phyloP scores from a whole-genome alignment of 2,329 filamentous ascomycete species.

The Pseudopyrenochaeta lycopersici region DNA sequence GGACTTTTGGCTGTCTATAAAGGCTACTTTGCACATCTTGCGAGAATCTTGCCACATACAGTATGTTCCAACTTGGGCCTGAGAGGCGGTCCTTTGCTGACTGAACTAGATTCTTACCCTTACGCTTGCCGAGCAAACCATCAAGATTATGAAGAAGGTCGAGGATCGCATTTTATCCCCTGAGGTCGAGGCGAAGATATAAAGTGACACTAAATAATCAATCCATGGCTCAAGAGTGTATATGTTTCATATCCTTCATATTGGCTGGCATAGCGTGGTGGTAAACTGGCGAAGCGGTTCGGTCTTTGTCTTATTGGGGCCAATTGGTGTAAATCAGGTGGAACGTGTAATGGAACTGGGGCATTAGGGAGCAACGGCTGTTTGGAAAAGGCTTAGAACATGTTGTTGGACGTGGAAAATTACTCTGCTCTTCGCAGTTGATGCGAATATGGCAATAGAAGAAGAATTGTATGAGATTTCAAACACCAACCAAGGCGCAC shows the following conservation, averaged over 20 bases:
- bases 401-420: too few species aligned
- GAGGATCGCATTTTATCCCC: conserved; percentile 69
- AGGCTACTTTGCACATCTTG: conserved; percentile 93
- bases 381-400: too few species aligned
- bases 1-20: conserved; percentile 95
- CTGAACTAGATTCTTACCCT: conserved; percentile 79
- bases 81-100: conserved; percentile 18
- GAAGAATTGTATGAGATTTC: too few species aligned
- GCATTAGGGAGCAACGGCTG: too few species aligned
- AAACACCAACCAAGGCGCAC: too few species aligned
- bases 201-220: conserved; percentile 8
- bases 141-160: conserved; percentile 84
- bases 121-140: conserved; percentile 94
- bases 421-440: too few species aligned
- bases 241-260: background rate
- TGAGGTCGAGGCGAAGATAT: conserved; percentile 58
- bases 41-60: conserved; percentile 93
- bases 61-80: conserved; percentile 49
- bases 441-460: too few species aligned
- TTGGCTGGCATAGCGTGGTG: background rate
- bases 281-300: background rate
- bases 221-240: background rate
- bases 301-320: too few species aligned
- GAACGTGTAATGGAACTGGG: too few species aligned
- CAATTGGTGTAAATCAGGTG: too few species aligned